Evolutionary conservation across 208 protist genomes (phyloP).

Genomic region (Crithidia acanthocephali): DNA sequence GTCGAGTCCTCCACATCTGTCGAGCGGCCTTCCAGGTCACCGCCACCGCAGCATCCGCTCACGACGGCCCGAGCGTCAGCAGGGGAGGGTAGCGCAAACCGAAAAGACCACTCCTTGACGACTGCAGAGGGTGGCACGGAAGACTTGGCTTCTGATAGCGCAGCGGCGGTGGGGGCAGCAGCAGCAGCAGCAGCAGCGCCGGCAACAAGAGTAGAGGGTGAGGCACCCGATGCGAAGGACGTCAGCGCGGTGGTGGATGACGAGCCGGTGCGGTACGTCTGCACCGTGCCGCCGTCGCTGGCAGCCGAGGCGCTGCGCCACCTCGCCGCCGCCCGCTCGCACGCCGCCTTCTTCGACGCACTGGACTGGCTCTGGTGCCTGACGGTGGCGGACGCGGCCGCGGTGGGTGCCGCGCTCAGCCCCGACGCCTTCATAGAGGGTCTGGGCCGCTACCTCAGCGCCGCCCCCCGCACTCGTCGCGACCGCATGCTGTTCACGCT

Average conservation of each 20-base stretch:
- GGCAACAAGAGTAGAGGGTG: not conserved
- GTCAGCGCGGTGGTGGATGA: slow-evolving; percentile 45
- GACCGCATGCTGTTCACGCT: slow-evolving; percentile 75
- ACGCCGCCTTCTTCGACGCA: slow-evolving; percentile 69
- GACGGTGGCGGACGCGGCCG: slow-evolving; percentile 49
- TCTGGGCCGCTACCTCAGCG: slow-evolving; percentile 60
- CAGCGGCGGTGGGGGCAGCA: not conserved
- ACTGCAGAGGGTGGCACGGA: too few species aligned
- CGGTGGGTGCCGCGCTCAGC: slow-evolving; percentile 41
- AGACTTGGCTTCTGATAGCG: too few species aligned
- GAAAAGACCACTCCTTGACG: too few species aligned
- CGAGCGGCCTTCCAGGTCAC: not conserved
- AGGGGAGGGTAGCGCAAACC: too few species aligned
- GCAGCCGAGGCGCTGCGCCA: slow-evolving; percentile 37
- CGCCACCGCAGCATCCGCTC: not conserved
- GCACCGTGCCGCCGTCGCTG: slow-evolving; percentile 40
- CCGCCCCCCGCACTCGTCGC: slow-evolving; percentile 56
- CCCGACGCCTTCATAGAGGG: slow-evolving; percentile 32
- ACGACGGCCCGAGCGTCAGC: not conserved
- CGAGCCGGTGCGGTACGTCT: slow-evolving; percentile 37
- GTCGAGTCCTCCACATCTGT: not conserved
- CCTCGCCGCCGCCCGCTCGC: slow-evolving; percentile 42
- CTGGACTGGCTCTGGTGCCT: slow-evolving; percentile 79
- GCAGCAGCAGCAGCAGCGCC: not conserved
- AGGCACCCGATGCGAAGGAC: slow-evolving; percentile 19